Conservation (phyloP, 2,329 filamentous ascomycete genomes). For the Aureobasidium zeae region DNA sequence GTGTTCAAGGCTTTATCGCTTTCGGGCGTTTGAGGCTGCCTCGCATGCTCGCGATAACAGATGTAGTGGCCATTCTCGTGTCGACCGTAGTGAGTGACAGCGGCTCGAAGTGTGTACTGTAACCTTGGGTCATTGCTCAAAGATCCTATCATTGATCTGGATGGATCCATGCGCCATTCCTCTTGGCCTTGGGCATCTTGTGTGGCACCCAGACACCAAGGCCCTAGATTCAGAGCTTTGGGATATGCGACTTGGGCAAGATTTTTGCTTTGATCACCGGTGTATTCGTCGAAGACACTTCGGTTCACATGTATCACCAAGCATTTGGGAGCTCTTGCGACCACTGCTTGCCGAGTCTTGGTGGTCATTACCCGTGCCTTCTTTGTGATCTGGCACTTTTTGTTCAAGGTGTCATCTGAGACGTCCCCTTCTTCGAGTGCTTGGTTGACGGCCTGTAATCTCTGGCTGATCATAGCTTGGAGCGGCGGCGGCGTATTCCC, state of each 20-base stretch:
- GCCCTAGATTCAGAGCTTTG: conserved; percentile 59
- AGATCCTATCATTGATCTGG: conserved; percentile 58
- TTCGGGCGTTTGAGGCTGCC: conserved; percentile 20
- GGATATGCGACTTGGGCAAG: conserved; percentile 71
- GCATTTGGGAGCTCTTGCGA: conserved; percentile 71
- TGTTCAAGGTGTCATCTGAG: conserved; percentile 45
- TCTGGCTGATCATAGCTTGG: conserved; percentile 35
- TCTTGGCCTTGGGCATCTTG: conserved; percentile 39
- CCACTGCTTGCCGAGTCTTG: conserved; percentile 81
- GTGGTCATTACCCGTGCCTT: conserved; percentile 65
- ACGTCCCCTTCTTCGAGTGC: conserved; percentile 75
- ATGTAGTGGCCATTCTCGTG: conserved; percentile 97
- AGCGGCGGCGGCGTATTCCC: conserved; percentile 35
- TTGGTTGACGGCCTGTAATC: conserved; percentile 57
- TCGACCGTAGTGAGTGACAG: conserved; percentile 78
- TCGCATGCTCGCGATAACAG: conserved; percentile 67
- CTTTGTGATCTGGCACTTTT: conserved; percentile 39
- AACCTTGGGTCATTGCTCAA: conserved; percentile 25
- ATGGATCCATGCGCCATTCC: conserved; percentile 61
- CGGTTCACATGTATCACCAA: conserved; percentile 84
- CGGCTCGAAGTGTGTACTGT: conserved; percentile 69
- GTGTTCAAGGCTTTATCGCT: conserved; percentile 22
- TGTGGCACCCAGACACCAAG: conserved; percentile 65
- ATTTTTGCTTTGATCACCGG: conserved; percentile 75
- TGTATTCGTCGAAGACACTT: conserved; percentile 79